Conservation (phyloP, 176 grass and related monocot species). For the Hyparrhenia diplandra region DNA sequence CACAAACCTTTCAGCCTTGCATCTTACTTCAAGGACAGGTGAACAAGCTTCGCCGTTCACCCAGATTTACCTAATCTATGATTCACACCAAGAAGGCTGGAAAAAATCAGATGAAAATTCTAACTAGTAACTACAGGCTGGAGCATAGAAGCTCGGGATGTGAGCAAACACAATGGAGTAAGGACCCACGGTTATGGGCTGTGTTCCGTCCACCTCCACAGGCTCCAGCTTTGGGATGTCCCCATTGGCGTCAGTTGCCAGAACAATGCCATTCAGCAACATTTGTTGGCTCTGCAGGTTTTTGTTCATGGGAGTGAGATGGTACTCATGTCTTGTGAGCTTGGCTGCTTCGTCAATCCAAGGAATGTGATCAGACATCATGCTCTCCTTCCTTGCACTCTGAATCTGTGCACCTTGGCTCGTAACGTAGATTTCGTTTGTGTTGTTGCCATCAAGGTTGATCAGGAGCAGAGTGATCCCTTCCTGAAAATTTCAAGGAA, state of each 20-base stretch:
- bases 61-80: slow-evolving; percentile 31
- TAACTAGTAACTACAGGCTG: slow-evolving; percentile 82
- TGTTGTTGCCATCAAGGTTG: slow-evolving; percentile 61
- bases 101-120: background rate
- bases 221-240: slow-evolving; percentile 69
- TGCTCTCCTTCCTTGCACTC: slow-evolving; percentile 18
- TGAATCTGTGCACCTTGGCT: background rate
- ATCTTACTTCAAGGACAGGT: slow-evolving; percentile 42
- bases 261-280: slow-evolving; percentile 71
- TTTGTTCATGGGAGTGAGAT: slow-evolving; percentile 69
- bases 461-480: slow-evolving; percentile 76
- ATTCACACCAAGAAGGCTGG: slow-evolving; percentile 9
- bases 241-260: slow-evolving; percentile 50
- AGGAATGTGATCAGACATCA: slow-evolving; percentile 22
- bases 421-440: slow-evolving; percentile 27
- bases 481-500: slow-evolving; percentile 31
- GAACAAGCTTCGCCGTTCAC: slow-evolving; percentile 73
- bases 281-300: slow-evolving; percentile 84
- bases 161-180: slow-evolving; percentile 88
- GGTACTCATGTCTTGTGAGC: slow-evolving; percentile 77
- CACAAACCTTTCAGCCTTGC: slow-evolving; percentile 54
- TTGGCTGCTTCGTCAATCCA: slow-evolving; percentile 19
- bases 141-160: slow-evolving; percentile 64
- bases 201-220: slow-evolving; percentile 40
- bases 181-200: slow-evolving; percentile 64